Evolutionary conservation across 2,329 filamentous ascomycete genomes (phyloP), one percentile per base, ranked within the genome.

Genomic region (Ophiosphaerella narmari): DNA sequence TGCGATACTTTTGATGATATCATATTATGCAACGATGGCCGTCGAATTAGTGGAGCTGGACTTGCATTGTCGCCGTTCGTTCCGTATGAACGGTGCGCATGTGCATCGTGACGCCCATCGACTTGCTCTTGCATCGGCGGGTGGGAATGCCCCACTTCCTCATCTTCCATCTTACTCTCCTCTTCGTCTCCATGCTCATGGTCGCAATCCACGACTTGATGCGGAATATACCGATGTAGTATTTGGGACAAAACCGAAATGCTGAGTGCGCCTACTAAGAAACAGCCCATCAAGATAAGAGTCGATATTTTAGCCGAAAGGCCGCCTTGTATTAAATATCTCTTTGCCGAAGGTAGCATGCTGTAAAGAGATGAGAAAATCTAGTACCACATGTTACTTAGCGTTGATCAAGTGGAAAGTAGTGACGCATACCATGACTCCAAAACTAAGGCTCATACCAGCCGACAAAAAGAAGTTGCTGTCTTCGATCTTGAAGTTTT

Each of bases 381-480:
- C 91, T 96, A 63, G 4, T 6, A 43, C n/a, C n/a, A 21, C 26
- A 36, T 11, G 48, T 67, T 26, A 68, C 57, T 37, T 23, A 31
- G 44, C 11, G 8, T 21, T 16, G 3, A 1, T 18, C 7, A 4
- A 29, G 9, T 46, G 3, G 8, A 3, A 23, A 12, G 13, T 31
- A 21, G 14, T 23, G 24, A 47, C 21, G 69, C 84, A 59, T 74
- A 96, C 92, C 91, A 99, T 96, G 39, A 97, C 92, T 37, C 94
- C 93, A 61, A 96, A 96, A 71, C 91, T 97, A 57, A 99, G 76
- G 74, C 92, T 96, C 53, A 97, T 76, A 0, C 93, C 97, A 18
- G 86, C 86, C 1, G 92, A 92, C 4, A 97, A 80, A 70, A 99
- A 99, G 18, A 80, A 80, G 77, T 90, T 93, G 75, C 90, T 97